A percentile compares a stretch with the other conserved stretches of the same genome.
Evolutionary conservation across 305 asterid genomes (phyloP).

Genomic region (Fraxinus floribunda): DNA sequence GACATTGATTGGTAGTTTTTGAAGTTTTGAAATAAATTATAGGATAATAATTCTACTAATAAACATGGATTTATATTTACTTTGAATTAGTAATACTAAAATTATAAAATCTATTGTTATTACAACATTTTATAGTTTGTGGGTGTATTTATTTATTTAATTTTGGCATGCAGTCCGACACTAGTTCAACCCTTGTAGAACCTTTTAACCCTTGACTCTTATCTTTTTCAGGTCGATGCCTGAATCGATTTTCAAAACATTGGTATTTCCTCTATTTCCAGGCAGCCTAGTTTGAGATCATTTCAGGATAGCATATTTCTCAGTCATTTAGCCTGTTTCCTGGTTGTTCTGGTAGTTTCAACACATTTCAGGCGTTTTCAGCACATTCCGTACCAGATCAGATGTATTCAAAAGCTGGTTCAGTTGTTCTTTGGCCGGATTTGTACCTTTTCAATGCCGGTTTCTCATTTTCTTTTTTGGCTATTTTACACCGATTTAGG

Average conservation of each 20-base stretch:
- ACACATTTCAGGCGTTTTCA: background rate
- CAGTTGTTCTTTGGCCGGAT: background rate
- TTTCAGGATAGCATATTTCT: background rate
- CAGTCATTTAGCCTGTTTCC: background rate
- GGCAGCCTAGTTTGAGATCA: background rate
- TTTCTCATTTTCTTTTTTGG: background rate
- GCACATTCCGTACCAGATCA: background rate
- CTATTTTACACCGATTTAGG: background rate
- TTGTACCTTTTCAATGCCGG: background rate
- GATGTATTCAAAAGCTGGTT: background rate
- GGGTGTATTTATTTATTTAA: background rate
- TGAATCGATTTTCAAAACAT: background rate
- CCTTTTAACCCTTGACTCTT: background rate
- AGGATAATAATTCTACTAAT: background rate
- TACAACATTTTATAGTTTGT: background rate
- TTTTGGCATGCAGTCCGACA: background rate
- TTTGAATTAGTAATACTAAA: background rate
- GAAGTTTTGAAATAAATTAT: background rate
- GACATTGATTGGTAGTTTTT: background rate
- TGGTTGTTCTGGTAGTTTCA: background rate
- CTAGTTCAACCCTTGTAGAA: background rate
- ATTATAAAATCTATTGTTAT: background rate
- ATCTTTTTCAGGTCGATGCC: background rate
- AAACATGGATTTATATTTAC: background rate
- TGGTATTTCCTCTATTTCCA: background rate